Base-by-base conservation (phyloP, 768 basidiomycete genomes). In the Hemileccinum rubropunctum region DNA sequence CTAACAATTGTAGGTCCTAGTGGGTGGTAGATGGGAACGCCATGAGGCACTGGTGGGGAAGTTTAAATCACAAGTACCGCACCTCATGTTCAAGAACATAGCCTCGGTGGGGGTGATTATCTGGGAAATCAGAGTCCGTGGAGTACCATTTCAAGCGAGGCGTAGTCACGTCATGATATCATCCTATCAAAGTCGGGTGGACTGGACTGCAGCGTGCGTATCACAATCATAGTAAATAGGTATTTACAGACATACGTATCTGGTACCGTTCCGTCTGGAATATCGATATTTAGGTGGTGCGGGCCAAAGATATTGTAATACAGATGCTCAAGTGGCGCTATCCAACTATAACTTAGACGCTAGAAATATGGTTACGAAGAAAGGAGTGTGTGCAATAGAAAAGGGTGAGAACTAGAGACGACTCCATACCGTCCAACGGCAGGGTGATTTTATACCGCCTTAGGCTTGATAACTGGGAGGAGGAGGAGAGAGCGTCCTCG, bases 311-410 rank as follows among this genome's bases (percentile, higher is more conserved):
- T 54, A 44, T 35, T 34, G 52, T 52, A 50, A 44, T 65, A 64
- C 63, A 64, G 7, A 42, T 27, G 33, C 36, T 54, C 48, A 51
- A 23, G 47, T 8, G 50, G 35, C 39, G 20, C 27, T 37, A 36
- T 54, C 28, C 52, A 36, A 51, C 43, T 33, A 65, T 65, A 66
- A 66, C 13, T 66, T 63, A 66, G 28, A 37, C 39, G 43, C 30
- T 39, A 48, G 42, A 38, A 49, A 40, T 52, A 44, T 41, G 30
- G n/a, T 17, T 15, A 37, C 40, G 15, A 39, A 45, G n/a, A 47
- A 55, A 48, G 30, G 50, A 50, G 47, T 18, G 53, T 54, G 44
- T 18, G 43, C 6, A 42, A 42, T n/a, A 11, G 32, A 51, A 42
- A n/a, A n/a, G n/a, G n/a, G n/a, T 23, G 33, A 14, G 13, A 18